These are phyloP conservation scores for Plantago ovata DNA, from an alignment of 257 asterid species.

Conservation along the genomic window DNA sequence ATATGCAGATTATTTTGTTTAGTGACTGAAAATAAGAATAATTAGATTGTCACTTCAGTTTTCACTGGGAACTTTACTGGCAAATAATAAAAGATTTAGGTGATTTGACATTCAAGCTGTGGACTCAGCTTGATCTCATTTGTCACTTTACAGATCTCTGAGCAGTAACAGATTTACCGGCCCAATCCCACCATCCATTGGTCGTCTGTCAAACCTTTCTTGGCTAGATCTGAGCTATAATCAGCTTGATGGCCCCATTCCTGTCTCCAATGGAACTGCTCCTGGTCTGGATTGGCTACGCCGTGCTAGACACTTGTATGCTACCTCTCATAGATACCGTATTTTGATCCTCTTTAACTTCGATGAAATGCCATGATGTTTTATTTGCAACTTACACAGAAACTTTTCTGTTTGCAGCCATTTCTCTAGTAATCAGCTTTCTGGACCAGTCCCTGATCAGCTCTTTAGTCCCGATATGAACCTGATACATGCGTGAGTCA, in stretches of 20 bases:
- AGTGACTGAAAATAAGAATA: background rate
- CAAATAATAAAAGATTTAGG: background rate
- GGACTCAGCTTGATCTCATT: background rate
- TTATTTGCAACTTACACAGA: background rate
- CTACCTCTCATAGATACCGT: slow-evolving; percentile 10
- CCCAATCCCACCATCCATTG: slow-evolving; percentile 71
- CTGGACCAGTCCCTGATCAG: slow-evolving; percentile 53
- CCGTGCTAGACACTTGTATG: slow-evolving; percentile 67
- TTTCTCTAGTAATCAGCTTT: slow-evolving; percentile 64
- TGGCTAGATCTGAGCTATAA: slow-evolving; percentile 86
- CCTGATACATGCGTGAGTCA: slow-evolving; percentile 72
- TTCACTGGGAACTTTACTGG: background rate
- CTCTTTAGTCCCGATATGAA: slow-evolving; percentile 61
- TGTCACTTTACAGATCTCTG: slow-evolving; percentile 44
- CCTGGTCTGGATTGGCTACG: slow-evolving; percentile 68
- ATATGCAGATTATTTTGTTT: background rate
- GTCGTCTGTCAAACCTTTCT: slow-evolving; percentile 58
- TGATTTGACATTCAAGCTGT: background rate
- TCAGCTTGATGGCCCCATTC: slow-evolving; percentile 59
- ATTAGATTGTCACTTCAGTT: background rate
- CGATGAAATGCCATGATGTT: background rate
- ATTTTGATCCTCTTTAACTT: background rate
- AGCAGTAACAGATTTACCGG: slow-evolving; percentile 66
- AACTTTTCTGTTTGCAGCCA: slow-evolving; percentile 47
- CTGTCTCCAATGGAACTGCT: slow-evolving; percentile 44